These are phyloP conservation scores for Penicillium crystallinum DNA, from an alignment of 495 filamentous ascomycete species.

Conservation along the genomic window DNA sequence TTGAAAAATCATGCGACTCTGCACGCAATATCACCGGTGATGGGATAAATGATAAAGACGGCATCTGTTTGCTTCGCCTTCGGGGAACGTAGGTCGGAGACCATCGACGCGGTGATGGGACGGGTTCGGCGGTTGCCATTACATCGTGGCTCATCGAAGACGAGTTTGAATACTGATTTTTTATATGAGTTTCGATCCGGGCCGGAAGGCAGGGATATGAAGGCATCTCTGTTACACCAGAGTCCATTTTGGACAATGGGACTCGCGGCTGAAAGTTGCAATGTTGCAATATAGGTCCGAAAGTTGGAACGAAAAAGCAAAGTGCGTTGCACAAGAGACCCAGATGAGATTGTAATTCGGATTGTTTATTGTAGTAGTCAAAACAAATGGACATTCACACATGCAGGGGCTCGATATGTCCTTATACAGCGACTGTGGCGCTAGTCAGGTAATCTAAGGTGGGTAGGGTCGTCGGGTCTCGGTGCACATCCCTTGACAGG, in stretches of 20 bases:
- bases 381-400: slow-evolving; percentile 11
- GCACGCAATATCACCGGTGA: slow-evolving; percentile 12
- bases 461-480: slow-evolving; percentile 21
- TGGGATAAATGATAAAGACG: slow-evolving; percentile 24
- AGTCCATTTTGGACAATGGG: slow-evolving; percentile 25
- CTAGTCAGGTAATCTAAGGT: slow-evolving; percentile 16
- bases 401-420: slow-evolving; percentile 26
- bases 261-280: slow-evolving; percentile 10
- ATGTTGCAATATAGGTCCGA: slow-evolving; percentile 8
- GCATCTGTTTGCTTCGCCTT: slow-evolving; percentile 24
- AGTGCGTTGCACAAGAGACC: slow-evolving; percentile 21
- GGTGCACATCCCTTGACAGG: slow-evolving; percentile 25
- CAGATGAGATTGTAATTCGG: slow-evolving; percentile 20
- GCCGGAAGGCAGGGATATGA: slow-evolving; percentile 17
- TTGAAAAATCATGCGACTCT: slow-evolving; percentile 27
- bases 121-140: slow-evolving; percentile 11
- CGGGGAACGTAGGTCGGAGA: slow-evolving; percentile 28
- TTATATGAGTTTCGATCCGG: slow-evolving; percentile 23
- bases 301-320: slow-evolving; percentile 16
- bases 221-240: slow-evolving; percentile 17
- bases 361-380: slow-evolving; percentile 9
- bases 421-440: slow-evolving; percentile 26
- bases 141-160: slow-evolving; percentile 23
- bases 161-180: slow-evolving; percentile 18
- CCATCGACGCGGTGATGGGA: slow-evolving; percentile 28